Evolutionary conservation across 2,329 filamentous ascomycete species (phyloP).

Genomic region (Cyphellophora attinorum): DNA sequence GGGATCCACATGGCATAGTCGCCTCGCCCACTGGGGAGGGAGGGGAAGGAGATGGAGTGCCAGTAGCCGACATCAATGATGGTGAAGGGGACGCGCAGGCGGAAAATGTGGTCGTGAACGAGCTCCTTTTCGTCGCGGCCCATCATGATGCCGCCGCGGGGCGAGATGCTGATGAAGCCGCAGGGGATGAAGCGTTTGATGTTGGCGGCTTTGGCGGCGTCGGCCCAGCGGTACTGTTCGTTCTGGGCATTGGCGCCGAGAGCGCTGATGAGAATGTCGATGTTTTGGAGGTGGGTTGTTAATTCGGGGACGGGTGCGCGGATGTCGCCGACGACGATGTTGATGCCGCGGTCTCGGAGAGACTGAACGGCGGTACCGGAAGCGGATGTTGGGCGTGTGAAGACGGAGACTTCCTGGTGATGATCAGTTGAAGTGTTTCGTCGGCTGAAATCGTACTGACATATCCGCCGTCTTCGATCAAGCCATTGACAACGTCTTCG

Average conservation of each 20-base stretch:
- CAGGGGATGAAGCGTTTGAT: constrained; percentile 45
- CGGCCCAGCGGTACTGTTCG: constrained; percentile 37
- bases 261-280: constrained; percentile 37
- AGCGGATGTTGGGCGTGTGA: background rate
- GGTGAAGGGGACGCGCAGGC: constrained; percentile 43
- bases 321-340: background rate
- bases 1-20: constrained; percentile 27
- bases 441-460: background rate
- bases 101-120: constrained; percentile 40
- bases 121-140: constrained; percentile 35
- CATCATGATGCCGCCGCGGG: constrained; percentile 34
- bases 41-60: constrained; percentile 41
- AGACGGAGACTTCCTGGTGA: background rate
- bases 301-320: constrained; percentile 28
- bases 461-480: background rate
- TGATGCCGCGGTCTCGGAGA: background rate
- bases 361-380: background rate
- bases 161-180: constrained; percentile 37
- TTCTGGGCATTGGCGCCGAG: constrained; percentile 27
- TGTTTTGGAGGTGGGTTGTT: constrained; percentile 29
- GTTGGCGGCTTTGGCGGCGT: constrained; percentile 39
- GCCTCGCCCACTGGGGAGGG: constrained; percentile 35
- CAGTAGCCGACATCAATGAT: constrained; percentile 51
- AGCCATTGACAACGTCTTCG: background rate
- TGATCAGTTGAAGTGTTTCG: background rate